These are phyloP conservation scores for Carex arenaria DNA, from an alignment of 202 grass and related monocot genomes.

Conservation along the genomic window DNA sequence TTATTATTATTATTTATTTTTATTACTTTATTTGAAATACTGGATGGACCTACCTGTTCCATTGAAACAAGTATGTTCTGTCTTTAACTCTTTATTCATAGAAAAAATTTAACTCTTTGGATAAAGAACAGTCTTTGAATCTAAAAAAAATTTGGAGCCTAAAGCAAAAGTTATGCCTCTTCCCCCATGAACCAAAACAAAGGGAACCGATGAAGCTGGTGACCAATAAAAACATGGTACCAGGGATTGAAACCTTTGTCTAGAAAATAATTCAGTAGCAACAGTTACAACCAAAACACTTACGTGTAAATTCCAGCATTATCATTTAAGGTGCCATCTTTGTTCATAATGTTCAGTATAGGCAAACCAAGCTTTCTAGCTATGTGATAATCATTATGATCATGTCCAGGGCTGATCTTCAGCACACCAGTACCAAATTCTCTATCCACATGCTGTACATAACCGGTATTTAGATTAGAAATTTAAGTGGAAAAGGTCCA, in stretches of 20 bases:
- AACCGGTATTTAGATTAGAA: constrained; percentile 14
- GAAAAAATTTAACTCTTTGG: background rate
- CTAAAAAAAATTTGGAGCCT: background rate
- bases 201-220: constrained; percentile 1
- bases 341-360: constrained; percentile 97
- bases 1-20: background rate
- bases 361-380: constrained; percentile 96
- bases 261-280: background rate
- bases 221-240: background rate
- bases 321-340: constrained; percentile 97
- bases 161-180: background rate
- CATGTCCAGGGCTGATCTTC: constrained; percentile 99
- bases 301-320: constrained; percentile 86
- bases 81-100: background rate
- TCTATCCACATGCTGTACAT: constrained; percentile 88
- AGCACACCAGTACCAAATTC: constrained; percentile 98
- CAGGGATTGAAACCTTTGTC: background rate
- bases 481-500: background rate
- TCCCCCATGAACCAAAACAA: background rate
- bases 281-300: constrained; percentile 24
- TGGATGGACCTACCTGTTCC: background rate
- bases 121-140: background rate
- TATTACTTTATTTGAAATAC: background rate
- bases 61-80: background rate
- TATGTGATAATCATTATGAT: constrained; percentile 99